Base-by-base conservation (phyloP, 1,139 yeast species). In the Pichia cactophila region DNA sequence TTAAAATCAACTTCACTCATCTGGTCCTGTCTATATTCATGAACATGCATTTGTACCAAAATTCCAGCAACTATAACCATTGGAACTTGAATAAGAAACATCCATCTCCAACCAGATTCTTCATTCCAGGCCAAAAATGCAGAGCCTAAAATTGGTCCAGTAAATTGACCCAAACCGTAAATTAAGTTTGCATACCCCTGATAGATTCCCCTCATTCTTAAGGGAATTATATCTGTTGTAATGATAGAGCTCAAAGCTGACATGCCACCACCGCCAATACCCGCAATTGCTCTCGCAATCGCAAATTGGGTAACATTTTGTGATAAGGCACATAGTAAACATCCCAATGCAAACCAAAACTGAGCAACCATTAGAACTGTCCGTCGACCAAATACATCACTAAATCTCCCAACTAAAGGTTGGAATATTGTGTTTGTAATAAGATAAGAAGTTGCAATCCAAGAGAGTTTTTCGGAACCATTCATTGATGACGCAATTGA, bases 391-490 rank as follows among this genome's bases (percentile, higher is more conserved):
- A 68, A 61, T 3, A 71, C 59, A 58, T 88, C 96, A 7, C 92
- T 82, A 35, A 88, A 67, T 60, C 86, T 87, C 10, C 96, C 96
- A 58, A 83, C 87, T 26, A 89, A 66, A 1, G 96, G 96, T 65
- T 81, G 86, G 59, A 80, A 79, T 2, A 83, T 80, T 0, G 83
- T 76, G 56, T 77, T 77, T 5, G 85, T 73, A 11, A 81, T 62
- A 43, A 81, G 63, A 51, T 71, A 72, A 8, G 72, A 67, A 3
- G 74, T 65, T 17, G 74, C 72, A 14, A 71, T 69, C 73, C 73
- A 69, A 6, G 71, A 56, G 49, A 67, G 66, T 46, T 66, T 54
- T 33, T 65, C 61, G 1, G 71, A 67, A 16, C 70, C 69, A 48
- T 69, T 61, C 61, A 71, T 68, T 44, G 70, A 65, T 11, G 69